A percentile compares a stretch with the other conserved stretches of the same genome.
Conservation (phyloP, 2,329 filamentous ascomycete species). For the Xylaria sp. region DNA sequence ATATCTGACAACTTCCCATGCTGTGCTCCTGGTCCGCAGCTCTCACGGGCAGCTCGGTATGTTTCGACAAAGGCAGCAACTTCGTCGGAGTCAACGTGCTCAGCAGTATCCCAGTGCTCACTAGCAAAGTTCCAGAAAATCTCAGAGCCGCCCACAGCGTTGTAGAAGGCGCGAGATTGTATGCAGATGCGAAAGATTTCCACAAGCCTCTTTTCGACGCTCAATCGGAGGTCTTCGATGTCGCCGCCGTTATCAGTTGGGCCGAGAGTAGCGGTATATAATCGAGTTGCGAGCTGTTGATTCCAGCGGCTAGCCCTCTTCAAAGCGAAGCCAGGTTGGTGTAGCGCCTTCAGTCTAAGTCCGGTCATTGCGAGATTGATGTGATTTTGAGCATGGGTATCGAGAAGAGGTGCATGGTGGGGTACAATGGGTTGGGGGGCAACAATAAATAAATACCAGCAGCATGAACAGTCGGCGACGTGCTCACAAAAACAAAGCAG, state of each 20-base stretch:
- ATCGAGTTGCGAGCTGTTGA: background rate
- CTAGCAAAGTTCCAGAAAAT: slow-evolving; percentile 18
- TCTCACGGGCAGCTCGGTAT: slow-evolving; percentile 10
- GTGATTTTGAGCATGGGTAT: background rate
- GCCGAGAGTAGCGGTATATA: slow-evolving; percentile 9
- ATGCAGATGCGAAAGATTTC: slow-evolving; percentile 20
- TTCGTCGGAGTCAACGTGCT: background rate
- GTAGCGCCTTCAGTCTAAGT: background rate
- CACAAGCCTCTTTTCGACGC: slow-evolving; percentile 13
- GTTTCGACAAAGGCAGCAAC: slow-evolving; percentile 15
- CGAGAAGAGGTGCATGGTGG: background rate
- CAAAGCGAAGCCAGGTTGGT: slow-evolving; percentile 13
- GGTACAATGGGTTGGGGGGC: background rate
- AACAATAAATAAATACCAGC: background rate
- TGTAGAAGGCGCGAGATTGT: slow-evolving; percentile 2
- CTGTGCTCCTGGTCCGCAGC: background rate
- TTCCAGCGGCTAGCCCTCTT: background rate
- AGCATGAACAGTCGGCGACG: no score
- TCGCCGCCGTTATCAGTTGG: background rate
- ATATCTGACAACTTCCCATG: background rate
- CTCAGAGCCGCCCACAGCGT: background rate
- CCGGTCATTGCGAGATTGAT: background rate
- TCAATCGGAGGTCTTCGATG: background rate
- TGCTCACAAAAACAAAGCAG: no score
- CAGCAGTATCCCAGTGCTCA: slow-evolving; percentile 24